Conservation (phyloP, 768 basidiomycete species). For the Mrakia blollopis region DNA sequence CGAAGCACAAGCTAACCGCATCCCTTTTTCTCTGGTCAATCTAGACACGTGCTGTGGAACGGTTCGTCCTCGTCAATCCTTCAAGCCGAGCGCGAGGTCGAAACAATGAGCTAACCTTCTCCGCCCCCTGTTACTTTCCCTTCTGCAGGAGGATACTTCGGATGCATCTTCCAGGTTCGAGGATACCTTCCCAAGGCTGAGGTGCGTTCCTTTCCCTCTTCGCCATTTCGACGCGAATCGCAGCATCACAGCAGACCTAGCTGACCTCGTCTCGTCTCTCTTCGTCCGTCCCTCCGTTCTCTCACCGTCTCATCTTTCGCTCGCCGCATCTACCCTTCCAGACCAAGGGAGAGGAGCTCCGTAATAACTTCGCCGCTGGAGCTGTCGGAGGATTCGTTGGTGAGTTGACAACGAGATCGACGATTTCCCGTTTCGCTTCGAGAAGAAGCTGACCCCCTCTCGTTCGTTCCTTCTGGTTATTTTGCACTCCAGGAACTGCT, state of each 20-base stretch:
- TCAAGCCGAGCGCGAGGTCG: too few species aligned
- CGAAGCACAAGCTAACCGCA: too few species aligned
- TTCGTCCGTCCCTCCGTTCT: not conserved
- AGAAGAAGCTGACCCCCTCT: not conserved
- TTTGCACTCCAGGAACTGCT: constrained; percentile 61
- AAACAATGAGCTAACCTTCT: too few species aligned
- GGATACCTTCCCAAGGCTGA: constrained; percentile 75
- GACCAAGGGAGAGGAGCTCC: constrained; percentile 63
- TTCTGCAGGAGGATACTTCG: constrained; percentile 69
- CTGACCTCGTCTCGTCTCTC: not conserved
- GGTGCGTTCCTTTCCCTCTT: constrained; percentile 48
- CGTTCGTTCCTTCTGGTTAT: not conserved
- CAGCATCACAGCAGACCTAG: too few species aligned
- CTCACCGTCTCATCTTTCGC: not conserved
- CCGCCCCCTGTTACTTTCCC: too few species aligned
- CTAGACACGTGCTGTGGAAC: constrained; percentile 31
- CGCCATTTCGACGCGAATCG: not conserved
- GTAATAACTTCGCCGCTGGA: constrained; percentile 92
- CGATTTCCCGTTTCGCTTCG: constrained; percentile 43
- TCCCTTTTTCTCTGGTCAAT: too few species aligned
- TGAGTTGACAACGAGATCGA: not conserved
- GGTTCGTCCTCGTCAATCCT: not conserved
- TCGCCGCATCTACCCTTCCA: constrained; percentile 38
- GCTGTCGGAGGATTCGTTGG: constrained; percentile 68
- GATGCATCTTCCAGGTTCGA: constrained; percentile 76